A percentile compares a stretch with the other conserved stretches of the same genome.
Evolutionary conservation across 2,329 filamentous ascomycete genomes (phyloP).

Genomic region (Aureobasidium mangrovei): DNA sequence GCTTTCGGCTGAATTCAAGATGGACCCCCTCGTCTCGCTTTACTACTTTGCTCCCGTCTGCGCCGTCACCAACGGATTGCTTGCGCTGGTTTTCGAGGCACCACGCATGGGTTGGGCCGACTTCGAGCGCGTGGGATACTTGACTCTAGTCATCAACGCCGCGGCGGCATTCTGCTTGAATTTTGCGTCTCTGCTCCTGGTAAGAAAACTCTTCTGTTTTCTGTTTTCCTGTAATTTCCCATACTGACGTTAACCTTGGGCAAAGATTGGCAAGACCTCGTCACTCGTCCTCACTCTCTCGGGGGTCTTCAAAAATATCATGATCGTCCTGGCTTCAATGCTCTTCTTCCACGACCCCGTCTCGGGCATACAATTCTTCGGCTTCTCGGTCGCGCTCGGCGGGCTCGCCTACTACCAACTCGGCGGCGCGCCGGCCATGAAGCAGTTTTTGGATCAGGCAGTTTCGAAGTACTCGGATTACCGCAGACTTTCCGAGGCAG

Average conservation of each 20-base stretch:
- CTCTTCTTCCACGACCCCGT: constrained; percentile 20
- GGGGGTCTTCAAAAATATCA: constrained; percentile 21
- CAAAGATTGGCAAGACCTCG: constrained; percentile 20
- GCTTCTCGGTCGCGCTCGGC: constrained; percentile 50
- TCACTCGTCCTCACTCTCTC: constrained; percentile 21
- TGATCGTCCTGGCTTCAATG: constrained; percentile 21
- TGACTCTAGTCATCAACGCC: constrained; percentile 17
- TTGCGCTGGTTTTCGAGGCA: constrained; percentile 16
- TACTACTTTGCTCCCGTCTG: constrained; percentile 22
- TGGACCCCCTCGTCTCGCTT: constrained; percentile 20
- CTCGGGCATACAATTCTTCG: constrained; percentile 18
- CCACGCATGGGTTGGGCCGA: constrained; percentile 16
- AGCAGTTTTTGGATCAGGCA: background rate
- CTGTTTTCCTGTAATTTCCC: background rate
- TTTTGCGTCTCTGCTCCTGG: constrained; percentile 18
- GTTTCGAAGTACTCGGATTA: background rate
- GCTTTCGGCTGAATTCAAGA: constrained; percentile 19
- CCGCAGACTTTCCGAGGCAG: background rate
- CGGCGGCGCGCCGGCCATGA: constrained; percentile 39
- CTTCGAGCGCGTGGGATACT: constrained; percentile 17
- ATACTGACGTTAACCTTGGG: background rate
- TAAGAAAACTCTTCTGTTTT: constrained; percentile 4
- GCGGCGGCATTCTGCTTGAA: constrained; percentile 19
- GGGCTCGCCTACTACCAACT: constrained; percentile 68
- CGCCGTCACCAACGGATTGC: constrained; percentile 18